A percentile compares a stretch with the other conserved stretches of the same genome.
phyloP scores from a whole-genome alignment of 2,329 filamentous ascomycete genomes.

The Fusarium nurragi region DNA sequence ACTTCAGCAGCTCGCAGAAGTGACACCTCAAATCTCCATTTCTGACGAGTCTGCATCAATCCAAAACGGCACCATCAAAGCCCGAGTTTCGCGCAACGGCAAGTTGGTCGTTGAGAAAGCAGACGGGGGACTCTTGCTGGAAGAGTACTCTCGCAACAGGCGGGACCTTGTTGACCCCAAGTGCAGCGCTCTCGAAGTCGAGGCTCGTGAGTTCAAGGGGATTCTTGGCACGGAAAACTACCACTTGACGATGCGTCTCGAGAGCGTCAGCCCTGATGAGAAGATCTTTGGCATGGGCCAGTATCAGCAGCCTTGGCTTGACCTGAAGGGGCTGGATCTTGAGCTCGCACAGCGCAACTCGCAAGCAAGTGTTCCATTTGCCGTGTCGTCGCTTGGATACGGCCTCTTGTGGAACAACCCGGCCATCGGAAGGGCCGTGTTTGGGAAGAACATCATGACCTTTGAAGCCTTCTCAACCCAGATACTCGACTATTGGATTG shows the following conservation, averaged over 20 bases:
- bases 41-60: slow-evolving; percentile 2
- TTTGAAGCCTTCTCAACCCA: slow-evolving; percentile 69
- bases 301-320: slow-evolving; percentile 71
- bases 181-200: slow-evolving; percentile 64
- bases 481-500: slow-evolving; percentile 71
- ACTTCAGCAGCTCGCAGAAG: not conserved
- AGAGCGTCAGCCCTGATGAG: slow-evolving; percentile 63
- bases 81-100: slow-evolving; percentile 41
- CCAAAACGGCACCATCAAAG: slow-evolving; percentile 47
- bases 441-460: slow-evolving; percentile 68
- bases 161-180: slow-evolving; percentile 63
- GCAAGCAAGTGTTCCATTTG: slow-evolving; percentile 72
- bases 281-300: slow-evolving; percentile 76
- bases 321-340: slow-evolving; percentile 69
- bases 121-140: slow-evolving; percentile 43
- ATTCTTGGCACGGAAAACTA: slow-evolving; percentile 61
- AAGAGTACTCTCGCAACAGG: slow-evolving; percentile 47
- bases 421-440: slow-evolving; percentile 66
- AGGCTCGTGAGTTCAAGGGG: slow-evolving; percentile 67
- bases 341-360: slow-evolving; percentile 74
- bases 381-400: slow-evolving; percentile 67
- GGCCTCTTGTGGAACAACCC: slow-evolving; percentile 75
- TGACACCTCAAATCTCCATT: slow-evolving; percentile 3
- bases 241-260: slow-evolving; percentile 67
- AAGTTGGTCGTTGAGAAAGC: slow-evolving; percentile 46